Evolutionary conservation across 2,329 filamentous ascomycete genomes (phyloP), one percentile per base, ranked within the genome.

Genomic region (Aspergillus cejpii): DNA sequence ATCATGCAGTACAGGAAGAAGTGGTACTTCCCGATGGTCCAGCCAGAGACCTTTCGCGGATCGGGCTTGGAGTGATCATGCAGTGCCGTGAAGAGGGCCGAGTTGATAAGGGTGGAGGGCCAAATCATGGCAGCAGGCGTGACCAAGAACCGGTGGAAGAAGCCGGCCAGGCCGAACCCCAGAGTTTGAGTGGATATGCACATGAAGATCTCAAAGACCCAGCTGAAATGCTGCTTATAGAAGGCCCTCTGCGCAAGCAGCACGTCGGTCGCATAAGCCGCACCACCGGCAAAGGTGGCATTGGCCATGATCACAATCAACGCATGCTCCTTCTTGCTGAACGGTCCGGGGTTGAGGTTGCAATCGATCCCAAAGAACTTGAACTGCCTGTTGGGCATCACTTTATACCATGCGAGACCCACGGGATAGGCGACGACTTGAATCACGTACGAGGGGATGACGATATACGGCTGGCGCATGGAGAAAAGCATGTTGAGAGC

Each of bases 251-350:
- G 83, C 0, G 84, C 84, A 2, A 87, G 71, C 36, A 89, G 77
- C 23, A 87, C 82, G 53, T 88, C 84, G 1, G 84, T 87, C 1
- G 83, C 83, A 55, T 88, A 88, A 3, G 83, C 81, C 5, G 63
- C 66, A 41, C 71, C 70, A 48, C 65, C 64, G 76, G 80, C 39
- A 70, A 81, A 85, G 4, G 82, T 81, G 5, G 85, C 81, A 58
- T 84, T 80, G 12, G 85, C 83, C 73, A 73, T 75, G 42, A 74
- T 63, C 12, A 69, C 67, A 6, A 70, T 65, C 6, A 74, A 51
- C 0, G 68, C 56, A 51, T 74, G 71, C 40, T 74, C 72, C 43
- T 74, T 74, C 47, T 72, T 69, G 47, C 66, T 73, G 52, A 72
- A 74, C 0, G 62, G 65, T 2, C 70, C 69, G 0, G 70, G 68